Base-by-base conservation (phyloP, 2,329 filamentous ascomycete genomes). In the Trichoderma koningiopsis region DNA sequence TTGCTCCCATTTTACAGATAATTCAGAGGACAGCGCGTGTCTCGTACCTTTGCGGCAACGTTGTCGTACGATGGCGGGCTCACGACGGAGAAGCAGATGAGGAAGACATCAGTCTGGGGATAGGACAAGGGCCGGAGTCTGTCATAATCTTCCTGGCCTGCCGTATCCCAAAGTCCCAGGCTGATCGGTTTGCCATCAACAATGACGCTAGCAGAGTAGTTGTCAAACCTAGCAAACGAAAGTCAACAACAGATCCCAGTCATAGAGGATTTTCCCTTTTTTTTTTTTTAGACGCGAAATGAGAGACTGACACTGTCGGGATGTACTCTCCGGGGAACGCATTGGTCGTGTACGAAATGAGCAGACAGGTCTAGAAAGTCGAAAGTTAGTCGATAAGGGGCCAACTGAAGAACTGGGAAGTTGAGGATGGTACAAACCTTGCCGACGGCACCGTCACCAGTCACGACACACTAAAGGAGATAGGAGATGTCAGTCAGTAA, bases 271-370 rank as follows among this genome's bases (percentile, higher is more conserved):
- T 19, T 35, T 59, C 10, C 11, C 33, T 11, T 14, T 35, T 35
- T 4, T 63, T 33, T 37, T 33, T 14, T 33, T 40, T 57, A 65
- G 47, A 52, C 72, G 43, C 58, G 68, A 49, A n/a, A 86, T 43
- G 40, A n/a, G 40, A 10, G 40, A 49, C 91, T 82, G 84, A 96
- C 92, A 99, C 96, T 76, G 96, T 99, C 74, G 96, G 96, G 76
- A 99, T 98, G 83, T 99, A 99, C 87, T 99, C 96, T 82, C 96
- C 96, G n/a, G 96, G 96, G 81, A 99, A 99, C 74, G 96, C 96
- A 85, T 98, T 99, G 73, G 96, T 99, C 73, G 96, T 98, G 85
- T 99, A 99, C 65, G 95, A 98, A 81, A 99, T 99, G 77, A 99
- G 90, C 71, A 99, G 90, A 86, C 96, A 99, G 87, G 96, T 99